A percentile compares a stretch with the other conserved stretches of the same genome.
These are phyloP conservation scores for Vicia villosa DNA, from an alignment of 306 rosid genomes.

Conservation along the genomic window DNA sequence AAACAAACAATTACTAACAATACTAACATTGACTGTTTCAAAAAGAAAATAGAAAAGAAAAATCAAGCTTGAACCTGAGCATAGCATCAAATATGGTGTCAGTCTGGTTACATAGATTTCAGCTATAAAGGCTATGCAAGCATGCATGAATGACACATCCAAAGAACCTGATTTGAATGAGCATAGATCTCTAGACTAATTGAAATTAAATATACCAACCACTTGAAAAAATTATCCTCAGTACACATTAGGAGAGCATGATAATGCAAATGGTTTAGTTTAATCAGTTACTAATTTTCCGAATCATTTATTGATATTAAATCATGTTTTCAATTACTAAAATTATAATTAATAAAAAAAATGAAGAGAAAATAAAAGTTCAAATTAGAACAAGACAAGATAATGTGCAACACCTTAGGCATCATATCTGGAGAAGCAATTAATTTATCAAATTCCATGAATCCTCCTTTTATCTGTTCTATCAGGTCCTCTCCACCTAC, in stretches of 20 bases:
- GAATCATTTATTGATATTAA: neutral
- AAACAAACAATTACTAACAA: too few species aligned
- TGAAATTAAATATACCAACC: neutral
- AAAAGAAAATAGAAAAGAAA: neutral
- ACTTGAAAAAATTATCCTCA: slow-evolving; percentile 4
- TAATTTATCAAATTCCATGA: slow-evolving; percentile 97
- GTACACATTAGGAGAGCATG: slow-evolving; percentile 17
- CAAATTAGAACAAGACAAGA: slow-evolving; percentile 34
- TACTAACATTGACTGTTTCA: too few species aligned
- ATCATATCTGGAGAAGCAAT: slow-evolving; percentile 99
- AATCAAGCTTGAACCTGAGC: slow-evolving; percentile 8
- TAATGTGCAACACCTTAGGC: slow-evolving; percentile 84
- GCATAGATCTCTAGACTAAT: slow-evolving; percentile 1
- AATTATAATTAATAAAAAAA: neutral
- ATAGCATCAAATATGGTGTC: neutral
- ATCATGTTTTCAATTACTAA: slow-evolving; percentile 1
- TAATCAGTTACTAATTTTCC: neutral
- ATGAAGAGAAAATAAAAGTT: slow-evolving; percentile 4
- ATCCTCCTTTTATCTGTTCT: slow-evolving; percentile 95
- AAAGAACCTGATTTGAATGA: slow-evolving; percentile 1
- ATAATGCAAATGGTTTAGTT: slow-evolving; percentile 12
- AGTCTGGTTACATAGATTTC: neutral
- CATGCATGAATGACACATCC: slow-evolving; percentile 20
- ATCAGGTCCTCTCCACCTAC: slow-evolving; percentile 99
- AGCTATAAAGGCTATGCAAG: neutral